A percentile compares a stretch with the other conserved stretches of the same genome.
phyloP scores from a whole-genome alignment of 2,329 filamentous ascomycete genomes.

The Pseudogymnoascus sp. region DNA sequence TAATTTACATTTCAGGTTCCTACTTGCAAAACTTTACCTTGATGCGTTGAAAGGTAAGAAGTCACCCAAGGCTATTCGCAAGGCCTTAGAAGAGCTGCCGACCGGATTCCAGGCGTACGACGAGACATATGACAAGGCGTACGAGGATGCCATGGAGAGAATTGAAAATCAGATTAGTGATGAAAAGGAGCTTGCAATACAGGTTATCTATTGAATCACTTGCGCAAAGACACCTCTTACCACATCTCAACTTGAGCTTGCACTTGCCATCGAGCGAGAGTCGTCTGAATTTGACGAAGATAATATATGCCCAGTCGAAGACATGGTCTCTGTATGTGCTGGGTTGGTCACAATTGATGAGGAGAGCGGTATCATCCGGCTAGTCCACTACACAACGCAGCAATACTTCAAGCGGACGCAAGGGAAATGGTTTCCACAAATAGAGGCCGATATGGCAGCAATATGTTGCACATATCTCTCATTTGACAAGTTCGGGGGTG shows the following conservation, averaged over 20 bases:
- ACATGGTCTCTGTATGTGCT: conserved; percentile 15
- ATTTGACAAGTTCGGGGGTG: conserved; percentile 24
- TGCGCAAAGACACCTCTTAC: conserved; percentile 23
- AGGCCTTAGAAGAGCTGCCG: conserved; percentile 25
- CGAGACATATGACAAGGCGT: conserved; percentile 10
- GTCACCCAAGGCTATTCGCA: conserved; percentile 23
- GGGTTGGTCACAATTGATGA: conserved; percentile 20
- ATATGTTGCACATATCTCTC: conserved; percentile 24
- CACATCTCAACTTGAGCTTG: conserved; percentile 27
- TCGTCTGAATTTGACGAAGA: conserved; percentile 17
- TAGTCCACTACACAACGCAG: conserved; percentile 28
- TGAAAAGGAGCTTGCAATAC: conserved; percentile 24
- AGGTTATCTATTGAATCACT: conserved; percentile 19
- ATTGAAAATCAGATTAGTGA: conserved; percentile 26
- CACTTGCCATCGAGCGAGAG: conserved; percentile 25
- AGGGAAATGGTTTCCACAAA: conserved; percentile 11
- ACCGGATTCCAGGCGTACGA: conserved; percentile 19
- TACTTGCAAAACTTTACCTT: conserved; percentile 27
- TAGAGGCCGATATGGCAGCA: conserved; percentile 11
- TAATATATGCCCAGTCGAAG: conserved; percentile 16
- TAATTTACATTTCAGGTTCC: background rate
- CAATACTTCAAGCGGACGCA: conserved; percentile 33
- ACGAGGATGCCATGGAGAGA: conserved; percentile 27
- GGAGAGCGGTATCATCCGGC: conserved; percentile 15
- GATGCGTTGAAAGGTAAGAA: conserved; percentile 25